These are phyloP conservation scores for Arthrobotrys musiformis DNA, from an alignment of 2,329 filamentous ascomycete genomes.

Conservation along the genomic window DNA sequence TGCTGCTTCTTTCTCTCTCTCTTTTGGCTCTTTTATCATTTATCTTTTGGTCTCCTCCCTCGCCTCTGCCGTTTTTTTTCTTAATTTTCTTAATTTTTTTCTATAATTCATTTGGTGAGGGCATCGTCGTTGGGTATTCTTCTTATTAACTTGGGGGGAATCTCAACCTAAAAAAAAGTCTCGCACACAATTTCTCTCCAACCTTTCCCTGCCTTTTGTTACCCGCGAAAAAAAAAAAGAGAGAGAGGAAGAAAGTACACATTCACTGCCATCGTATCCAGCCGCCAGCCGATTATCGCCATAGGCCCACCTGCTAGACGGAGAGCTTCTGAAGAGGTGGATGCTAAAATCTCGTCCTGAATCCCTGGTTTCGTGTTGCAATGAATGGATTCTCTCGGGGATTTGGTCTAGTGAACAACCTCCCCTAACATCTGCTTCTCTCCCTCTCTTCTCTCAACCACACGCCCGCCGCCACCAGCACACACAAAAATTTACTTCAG, in stretches of 20 bases:
- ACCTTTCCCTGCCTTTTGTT: constrained; percentile 8
- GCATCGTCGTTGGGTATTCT: constrained; percentile 43
- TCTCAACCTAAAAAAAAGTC: constrained; percentile 43
- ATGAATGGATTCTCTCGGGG: constrained; percentile 48
- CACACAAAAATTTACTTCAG: background rate
- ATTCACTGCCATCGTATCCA: constrained; percentile 14
- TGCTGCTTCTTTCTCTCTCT: background rate
- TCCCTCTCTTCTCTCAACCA: background rate
- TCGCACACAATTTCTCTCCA: background rate
- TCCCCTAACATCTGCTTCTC: constrained; percentile 36
- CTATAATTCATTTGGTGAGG: constrained; percentile 23
- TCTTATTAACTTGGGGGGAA: constrained; percentile 23
- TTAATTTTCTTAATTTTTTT: too few relatives aligned
- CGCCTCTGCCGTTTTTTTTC: too few relatives aligned
- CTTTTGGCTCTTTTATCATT: background rate
- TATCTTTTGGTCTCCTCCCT: constrained; percentile 21
- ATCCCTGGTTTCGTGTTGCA: constrained; percentile 39
- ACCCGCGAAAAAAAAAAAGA: background rate
- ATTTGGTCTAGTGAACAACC: constrained; percentile 37
- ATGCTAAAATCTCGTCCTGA: constrained; percentile 24
- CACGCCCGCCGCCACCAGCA: background rate
- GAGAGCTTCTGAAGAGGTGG: constrained; percentile 44
- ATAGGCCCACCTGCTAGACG: constrained; percentile 21
- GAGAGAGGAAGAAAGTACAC: background rate
- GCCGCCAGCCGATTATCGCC: background rate